A percentile compares a stretch with the other conserved stretches of the same genome.
Conservation (phyloP, 495 filamentous ascomycete species). For the Penicillium nucicola region DNA sequence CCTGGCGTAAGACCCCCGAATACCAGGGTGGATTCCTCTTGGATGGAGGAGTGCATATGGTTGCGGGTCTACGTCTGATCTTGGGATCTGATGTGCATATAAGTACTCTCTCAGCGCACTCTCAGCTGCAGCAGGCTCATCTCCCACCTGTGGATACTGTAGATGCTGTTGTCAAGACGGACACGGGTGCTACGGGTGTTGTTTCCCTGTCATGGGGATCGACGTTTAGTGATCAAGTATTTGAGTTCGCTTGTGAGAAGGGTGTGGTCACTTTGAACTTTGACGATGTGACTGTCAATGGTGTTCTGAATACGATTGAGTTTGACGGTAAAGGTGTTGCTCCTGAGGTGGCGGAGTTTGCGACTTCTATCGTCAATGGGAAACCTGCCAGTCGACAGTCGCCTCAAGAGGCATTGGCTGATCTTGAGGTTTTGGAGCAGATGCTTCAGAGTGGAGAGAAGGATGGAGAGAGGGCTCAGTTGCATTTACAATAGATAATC, state of each 20-base stretch:
- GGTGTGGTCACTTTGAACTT: conserved; percentile 51
- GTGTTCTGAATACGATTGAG: conserved; percentile 48
- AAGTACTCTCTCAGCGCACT: conserved; percentile 55
- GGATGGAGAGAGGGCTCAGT: conserved; percentile 43
- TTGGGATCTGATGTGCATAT: conserved; percentile 47
- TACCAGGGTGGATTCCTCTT: conserved; percentile 78
- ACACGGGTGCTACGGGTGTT: conserved; percentile 59
- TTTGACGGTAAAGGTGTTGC: conserved; percentile 58
- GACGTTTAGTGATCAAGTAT: conserved; percentile 52
- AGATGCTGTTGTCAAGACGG: conserved; percentile 58
- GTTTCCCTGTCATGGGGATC: conserved; percentile 66
- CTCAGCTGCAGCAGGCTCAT: conserved; percentile 54
- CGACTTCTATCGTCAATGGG: conserved; percentile 44
- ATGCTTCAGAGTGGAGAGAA: conserved; percentile 62
- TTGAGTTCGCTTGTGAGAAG: conserved; percentile 47
- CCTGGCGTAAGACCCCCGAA: conserved; percentile 68
- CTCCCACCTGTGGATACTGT: conserved; percentile 75
- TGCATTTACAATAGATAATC: conserved; percentile 19
- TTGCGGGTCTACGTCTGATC: conserved; percentile 60
- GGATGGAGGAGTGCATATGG: conserved; percentile 73
- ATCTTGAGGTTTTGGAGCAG: conserved; percentile 66
- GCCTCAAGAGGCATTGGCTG: conserved; percentile 64
- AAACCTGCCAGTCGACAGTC: conserved; percentile 50
- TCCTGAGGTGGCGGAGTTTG: conserved; percentile 67
- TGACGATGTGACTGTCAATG: conserved; percentile 53